phyloP scores from a whole-genome alignment of 768 basidiomycete genomes.

The Suillus clintonianus region DNA sequence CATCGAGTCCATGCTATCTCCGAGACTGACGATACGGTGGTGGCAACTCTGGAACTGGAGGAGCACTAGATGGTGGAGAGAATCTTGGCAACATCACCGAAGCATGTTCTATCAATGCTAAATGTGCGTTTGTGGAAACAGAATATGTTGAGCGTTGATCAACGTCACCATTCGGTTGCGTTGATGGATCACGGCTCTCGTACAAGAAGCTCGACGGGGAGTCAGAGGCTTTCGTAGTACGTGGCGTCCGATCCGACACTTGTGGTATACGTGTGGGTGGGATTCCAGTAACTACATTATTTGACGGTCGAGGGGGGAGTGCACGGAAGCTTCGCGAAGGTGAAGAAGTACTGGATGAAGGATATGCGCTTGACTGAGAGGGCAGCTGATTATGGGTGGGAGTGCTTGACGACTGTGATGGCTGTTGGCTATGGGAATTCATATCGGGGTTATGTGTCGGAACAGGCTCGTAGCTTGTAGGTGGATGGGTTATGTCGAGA shows the following conservation, averaged over 20 bases:
- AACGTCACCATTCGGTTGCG: constrained; percentile 16
- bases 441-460: constrained; percentile 19
- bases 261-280: not conserved
- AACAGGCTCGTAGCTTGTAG: constrained; percentile 17
- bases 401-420: constrained; percentile 3
- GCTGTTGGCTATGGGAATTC: constrained; percentile 2
- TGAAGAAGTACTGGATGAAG: constrained; percentile 13
- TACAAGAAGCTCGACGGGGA: not conserved
- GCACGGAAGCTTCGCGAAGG: constrained; percentile 26
- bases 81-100: constrained; percentile 23
- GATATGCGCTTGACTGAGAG: not conserved
- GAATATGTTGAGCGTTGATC: constrained; percentile 14
- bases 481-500: constrained; percentile 21
- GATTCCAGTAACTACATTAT: not conserved
- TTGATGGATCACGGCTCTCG: not conserved
- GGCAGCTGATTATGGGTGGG: not conserved
- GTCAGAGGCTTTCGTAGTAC: constrained; percentile 7
- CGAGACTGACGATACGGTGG: constrained; percentile 9
- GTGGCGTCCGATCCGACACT: not conserved
- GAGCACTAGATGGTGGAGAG: constrained; percentile 4
- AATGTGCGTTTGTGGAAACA: constrained; percentile 28
- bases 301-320: constrained; percentile 30
- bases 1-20: constrained; percentile 11
- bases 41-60: constrained; percentile 8
- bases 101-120: constrained; percentile 32